Conservation (phyloP, 2,329 filamentous ascomycete species). For the Verticillium nonalfalfae region DNA sequence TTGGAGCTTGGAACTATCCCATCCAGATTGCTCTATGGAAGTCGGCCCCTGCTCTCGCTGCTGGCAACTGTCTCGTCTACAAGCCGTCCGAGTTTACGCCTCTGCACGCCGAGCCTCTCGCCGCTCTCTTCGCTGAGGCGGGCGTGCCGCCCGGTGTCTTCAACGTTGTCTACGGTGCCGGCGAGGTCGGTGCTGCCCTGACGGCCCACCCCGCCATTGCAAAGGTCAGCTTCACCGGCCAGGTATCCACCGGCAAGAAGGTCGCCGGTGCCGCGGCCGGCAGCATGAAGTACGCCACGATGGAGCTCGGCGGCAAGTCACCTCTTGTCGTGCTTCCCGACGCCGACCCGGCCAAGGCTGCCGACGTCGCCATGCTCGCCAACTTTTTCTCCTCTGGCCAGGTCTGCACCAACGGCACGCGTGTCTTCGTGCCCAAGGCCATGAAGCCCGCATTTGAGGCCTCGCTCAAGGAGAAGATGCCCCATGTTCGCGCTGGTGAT, state of each 20-base stretch:
- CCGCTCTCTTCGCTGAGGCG: slow-evolving; percentile 70
- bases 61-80: slow-evolving; percentile 86
- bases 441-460: slow-evolving; percentile 65
- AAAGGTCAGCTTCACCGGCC: slow-evolving; percentile 87
- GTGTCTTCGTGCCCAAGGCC: slow-evolving; percentile 69
- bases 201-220: slow-evolving; percentile 66
- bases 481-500: slow-evolving; percentile 70
- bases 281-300: slow-evolving; percentile 84
- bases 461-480: slow-evolving; percentile 64
- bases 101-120: slow-evolving; percentile 71
- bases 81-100: slow-evolving; percentile 86
- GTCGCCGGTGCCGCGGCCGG: slow-evolving; percentile 70
- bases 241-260: slow-evolving; percentile 76
- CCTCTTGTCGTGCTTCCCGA: slow-evolving; percentile 76
- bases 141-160: slow-evolving; percentile 78
- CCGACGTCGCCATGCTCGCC: slow-evolving; percentile 85
- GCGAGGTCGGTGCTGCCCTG: slow-evolving; percentile 69
- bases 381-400: slow-evolving; percentile 91
- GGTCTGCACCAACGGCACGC: slow-evolving; percentile 88
- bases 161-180: slow-evolving; percentile 78
- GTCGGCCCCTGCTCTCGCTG: slow-evolving; percentile 76
- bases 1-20: slow-evolving; percentile 89
- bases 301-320: slow-evolving; percentile 87
- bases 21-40: slow-evolving; percentile 91
- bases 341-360: slow-evolving; percentile 71